phyloP scores from a whole-genome alignment of 139 green algal species.

The Trebouxia sp. region DNA sequence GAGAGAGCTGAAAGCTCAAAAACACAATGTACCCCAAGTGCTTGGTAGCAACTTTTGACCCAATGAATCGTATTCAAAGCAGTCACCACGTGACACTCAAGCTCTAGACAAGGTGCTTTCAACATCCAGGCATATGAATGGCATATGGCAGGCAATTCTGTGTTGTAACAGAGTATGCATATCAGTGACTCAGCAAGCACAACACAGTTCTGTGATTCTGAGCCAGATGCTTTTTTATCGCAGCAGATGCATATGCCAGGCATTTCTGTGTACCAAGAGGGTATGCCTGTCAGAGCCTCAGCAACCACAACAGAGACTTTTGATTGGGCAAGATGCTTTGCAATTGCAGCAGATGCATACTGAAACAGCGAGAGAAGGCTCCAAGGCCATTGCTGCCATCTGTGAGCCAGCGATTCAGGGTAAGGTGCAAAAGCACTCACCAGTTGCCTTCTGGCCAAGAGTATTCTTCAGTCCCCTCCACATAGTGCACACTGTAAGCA shows the following conservation, averaged over 20 bases:
- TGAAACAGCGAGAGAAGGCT: neutral
- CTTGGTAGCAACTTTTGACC: neutral
- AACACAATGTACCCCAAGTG: too few relatives aligned
- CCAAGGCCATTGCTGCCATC: too few relatives aligned
- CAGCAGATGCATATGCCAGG: neutral
- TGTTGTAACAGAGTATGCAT: too few relatives aligned
- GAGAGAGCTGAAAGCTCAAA: too few relatives aligned
- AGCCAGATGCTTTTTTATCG: too few relatives aligned
- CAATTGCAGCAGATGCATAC: neutral
- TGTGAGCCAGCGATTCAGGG: too few relatives aligned
- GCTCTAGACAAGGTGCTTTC: neutral
- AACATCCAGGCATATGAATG: neutral
- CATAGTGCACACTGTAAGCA: slow-evolving; percentile 83
- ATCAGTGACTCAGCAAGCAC: too few relatives aligned
- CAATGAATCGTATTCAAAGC: neutral
- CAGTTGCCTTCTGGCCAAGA: slow-evolving; percentile 78
- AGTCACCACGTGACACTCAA: neutral
- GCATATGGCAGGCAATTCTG: too few relatives aligned
- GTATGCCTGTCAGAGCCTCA: neutral
- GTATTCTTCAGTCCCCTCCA: slow-evolving; percentile 61
- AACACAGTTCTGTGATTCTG: too few relatives aligned
- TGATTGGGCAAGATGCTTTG: neutral
- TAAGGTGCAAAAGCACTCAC: slow-evolving; percentile 36
- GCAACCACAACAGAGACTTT: neutral
- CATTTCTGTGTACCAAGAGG: neutral